phyloP scores from a whole-genome alignment of 495 filamentous ascomycete species.

The Evansstolkia leycettana region DNA sequence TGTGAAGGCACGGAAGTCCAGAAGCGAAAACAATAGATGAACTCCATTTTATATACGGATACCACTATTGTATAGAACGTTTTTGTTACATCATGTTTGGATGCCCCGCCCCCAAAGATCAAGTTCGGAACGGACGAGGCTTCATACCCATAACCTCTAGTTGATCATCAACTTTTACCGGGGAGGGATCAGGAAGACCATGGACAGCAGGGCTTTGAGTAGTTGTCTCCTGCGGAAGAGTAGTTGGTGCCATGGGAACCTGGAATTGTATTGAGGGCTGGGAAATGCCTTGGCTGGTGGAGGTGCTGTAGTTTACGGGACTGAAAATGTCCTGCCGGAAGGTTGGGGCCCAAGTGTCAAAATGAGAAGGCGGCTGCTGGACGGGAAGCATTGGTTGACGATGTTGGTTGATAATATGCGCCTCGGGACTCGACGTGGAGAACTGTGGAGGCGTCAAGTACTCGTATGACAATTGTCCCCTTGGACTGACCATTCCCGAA shows the following conservation, averaged over 20 bases:
- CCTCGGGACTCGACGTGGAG: constrained; percentile 9
- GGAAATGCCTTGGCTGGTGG: no score
- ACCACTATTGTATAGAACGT: no score
- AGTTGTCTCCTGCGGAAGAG: background rate
- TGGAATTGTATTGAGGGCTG: no score
- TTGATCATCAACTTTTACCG: background rate
- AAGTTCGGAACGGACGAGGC: constrained; percentile 4
- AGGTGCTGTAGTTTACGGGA: constrained; percentile 19
- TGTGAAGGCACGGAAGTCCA: no score
- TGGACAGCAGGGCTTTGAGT: no score
- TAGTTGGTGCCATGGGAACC: no score
- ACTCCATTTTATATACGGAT: no score
- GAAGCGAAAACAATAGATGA: no score
- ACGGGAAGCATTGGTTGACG: constrained; percentile 14
- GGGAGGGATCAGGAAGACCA: constrained; percentile 1
- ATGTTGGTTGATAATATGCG: constrained; percentile 5
- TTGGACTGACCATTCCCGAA: constrained; percentile 19
- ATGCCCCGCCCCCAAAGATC: constrained; percentile 7
- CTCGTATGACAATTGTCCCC: constrained; percentile 20
- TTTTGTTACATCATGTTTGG: background rate
- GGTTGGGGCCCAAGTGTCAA: constrained; percentile 24
- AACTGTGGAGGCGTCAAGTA: constrained; percentile 19
- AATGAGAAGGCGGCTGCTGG: constrained; percentile 12
- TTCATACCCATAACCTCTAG: constrained; percentile 1
- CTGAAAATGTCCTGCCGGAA: constrained; percentile 31